A percentile compares a stretch with the other conserved stretches of the same genome.
These are phyloP conservation scores for Cryoendolithus antarcticus DNA, from an alignment of 2,329 filamentous ascomycete species.

Conservation along the genomic window DNA sequence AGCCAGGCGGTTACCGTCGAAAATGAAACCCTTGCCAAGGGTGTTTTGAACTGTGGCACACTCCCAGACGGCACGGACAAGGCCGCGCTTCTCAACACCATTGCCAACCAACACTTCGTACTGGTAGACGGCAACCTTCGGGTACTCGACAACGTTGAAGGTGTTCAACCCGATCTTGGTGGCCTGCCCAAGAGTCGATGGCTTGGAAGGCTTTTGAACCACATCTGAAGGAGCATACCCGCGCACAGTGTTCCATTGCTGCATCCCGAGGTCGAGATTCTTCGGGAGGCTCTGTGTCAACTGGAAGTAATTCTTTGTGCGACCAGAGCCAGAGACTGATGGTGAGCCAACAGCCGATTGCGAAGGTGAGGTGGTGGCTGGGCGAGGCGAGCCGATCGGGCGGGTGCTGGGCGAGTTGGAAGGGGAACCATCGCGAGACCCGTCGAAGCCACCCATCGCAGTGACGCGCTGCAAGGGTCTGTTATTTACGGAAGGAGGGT, in stretches of 20 bases:
- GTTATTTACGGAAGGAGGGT: slow-evolving; percentile 9
- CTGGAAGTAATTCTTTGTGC: neutral
- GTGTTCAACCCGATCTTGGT: slow-evolving; percentile 52
- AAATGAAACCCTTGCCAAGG: slow-evolving; percentile 54
- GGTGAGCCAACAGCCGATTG: slow-evolving; percentile 3
- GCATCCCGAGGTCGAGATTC: slow-evolving; percentile 17
- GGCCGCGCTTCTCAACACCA: slow-evolving; percentile 48
- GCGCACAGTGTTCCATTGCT: slow-evolving; percentile 19
- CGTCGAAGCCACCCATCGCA: slow-evolving; percentile 1
- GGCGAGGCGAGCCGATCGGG: slow-evolving; percentile 1
- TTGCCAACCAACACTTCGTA: slow-evolving; percentile 63
- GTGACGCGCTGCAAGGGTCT: slow-evolving; percentile 1
- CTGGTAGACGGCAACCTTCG: slow-evolving; percentile 56
- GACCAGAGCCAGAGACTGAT: neutral
- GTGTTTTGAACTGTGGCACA: slow-evolving; percentile 46
- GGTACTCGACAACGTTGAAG: slow-evolving; percentile 53
- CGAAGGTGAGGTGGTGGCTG: slow-evolving; percentile 1
- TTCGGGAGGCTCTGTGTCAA: slow-evolving; percentile 4
- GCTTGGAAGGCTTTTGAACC: slow-evolving; percentile 20
- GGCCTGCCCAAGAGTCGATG: slow-evolving; percentile 28
- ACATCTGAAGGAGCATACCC: slow-evolving; percentile 8
- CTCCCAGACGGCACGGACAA: slow-evolving; percentile 68
- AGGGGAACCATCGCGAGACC: slow-evolving; percentile 1
- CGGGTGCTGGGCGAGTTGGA: neutral
- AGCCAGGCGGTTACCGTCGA: slow-evolving; percentile 72